Percentiles rank a stretch among this genome's conserved stretches.
Conservation (phyloP, 2,329 filamentous ascomycete genomes). For the Pseudocercospora fijiensis region DNA sequence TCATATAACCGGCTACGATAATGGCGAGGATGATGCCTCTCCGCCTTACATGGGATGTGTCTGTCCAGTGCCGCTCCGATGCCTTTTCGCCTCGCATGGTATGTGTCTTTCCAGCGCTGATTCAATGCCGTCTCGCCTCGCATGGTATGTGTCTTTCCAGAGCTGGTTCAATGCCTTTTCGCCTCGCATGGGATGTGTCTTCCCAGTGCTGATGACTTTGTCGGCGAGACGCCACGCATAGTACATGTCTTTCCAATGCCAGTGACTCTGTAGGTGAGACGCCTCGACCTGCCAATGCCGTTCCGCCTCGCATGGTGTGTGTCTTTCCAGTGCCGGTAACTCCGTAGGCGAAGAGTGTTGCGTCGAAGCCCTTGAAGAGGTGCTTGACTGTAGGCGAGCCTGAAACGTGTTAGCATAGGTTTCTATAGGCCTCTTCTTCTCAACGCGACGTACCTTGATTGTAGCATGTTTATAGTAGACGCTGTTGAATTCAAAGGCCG, state of each 20-base stretch:
- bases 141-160: constrained; percentile 99
- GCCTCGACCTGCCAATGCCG: constrained; percentile 63
- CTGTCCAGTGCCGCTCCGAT: too few species aligned
- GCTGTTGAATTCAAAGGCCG: too few species aligned
- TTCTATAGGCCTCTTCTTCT: constrained; percentile 2
- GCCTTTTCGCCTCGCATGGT: too few species aligned
- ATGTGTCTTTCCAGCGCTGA: too few species aligned
- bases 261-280: constrained; percentile 63
- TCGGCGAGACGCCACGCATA: too few species aligned
- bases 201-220: too few species aligned
- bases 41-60: too few species aligned
- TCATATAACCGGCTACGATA: too few species aligned
- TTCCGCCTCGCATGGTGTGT: constrained; percentile 76
- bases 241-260: too few species aligned
- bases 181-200: too few species aligned
- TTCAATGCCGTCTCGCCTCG: constrained; percentile 60
- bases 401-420: constrained; percentile 42
- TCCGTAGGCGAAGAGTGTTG: constrained; percentile 92
- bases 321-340: constrained; percentile 98
- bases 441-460: constrained; percentile 66
- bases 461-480: constrained; percentile 77
- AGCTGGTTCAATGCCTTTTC: too few species aligned
- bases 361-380: constrained; percentile 96
- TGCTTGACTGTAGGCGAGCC: constrained; percentile 88
- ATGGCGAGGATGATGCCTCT: too few species aligned